phyloP scores from a whole-genome alignment of 1,284 basidiomycete species.

The Ustilago bromivora region DNA sequence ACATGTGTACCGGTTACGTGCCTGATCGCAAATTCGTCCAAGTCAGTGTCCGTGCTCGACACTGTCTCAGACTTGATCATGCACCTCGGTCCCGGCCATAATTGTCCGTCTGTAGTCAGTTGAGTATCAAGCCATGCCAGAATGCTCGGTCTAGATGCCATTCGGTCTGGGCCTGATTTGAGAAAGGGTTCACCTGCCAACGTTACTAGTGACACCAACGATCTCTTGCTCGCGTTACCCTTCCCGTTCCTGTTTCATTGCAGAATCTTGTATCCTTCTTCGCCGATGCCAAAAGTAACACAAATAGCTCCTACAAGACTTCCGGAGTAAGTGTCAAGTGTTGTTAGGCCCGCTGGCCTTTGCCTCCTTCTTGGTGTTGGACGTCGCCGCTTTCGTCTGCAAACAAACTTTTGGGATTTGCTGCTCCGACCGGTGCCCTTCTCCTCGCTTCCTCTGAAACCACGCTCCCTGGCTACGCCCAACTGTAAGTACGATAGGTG shows the following conservation, averaged over 20 bases:
- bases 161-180: not conserved
- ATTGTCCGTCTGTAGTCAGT: not conserved
- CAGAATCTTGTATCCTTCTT: not conserved
- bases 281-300: conserved; percentile 4
- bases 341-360: not conserved
- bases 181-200: not conserved
- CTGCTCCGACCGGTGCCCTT: not conserved
- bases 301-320: not conserved
- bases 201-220: not conserved
- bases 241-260: conserved; percentile 1
- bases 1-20: too few relatives aligned
- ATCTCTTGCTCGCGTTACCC: not conserved
- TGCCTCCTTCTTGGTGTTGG: not conserved
- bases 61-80: not conserved
- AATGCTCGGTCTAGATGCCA: conserved; percentile 5
- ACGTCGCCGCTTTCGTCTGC: not conserved
- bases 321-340: not conserved
- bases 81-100: conserved; percentile 10
- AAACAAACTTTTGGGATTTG: not conserved
- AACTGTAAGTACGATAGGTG: not conserved
- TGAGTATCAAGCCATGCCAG: not conserved
- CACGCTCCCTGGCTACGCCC: not conserved
- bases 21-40: too few relatives aligned
- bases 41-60: too few relatives aligned
- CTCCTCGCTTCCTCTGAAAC: conserved; percentile 1